Base-by-base conservation (phyloP, 2,329 filamentous ascomycete species). In the Cladosporium sp. region DNA sequence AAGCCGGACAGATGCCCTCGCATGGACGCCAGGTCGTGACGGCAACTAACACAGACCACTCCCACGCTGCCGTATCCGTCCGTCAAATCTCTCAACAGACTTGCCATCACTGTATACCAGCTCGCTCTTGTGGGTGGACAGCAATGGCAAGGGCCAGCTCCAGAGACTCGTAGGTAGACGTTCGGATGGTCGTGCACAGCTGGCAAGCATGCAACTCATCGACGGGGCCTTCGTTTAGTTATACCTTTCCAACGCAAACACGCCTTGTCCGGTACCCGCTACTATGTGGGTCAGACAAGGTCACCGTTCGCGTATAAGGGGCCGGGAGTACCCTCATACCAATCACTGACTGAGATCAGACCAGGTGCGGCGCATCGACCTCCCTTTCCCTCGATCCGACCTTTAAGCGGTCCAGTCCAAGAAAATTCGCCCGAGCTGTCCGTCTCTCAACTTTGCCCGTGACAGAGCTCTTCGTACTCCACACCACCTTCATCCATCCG, bases 361-460 rank as follows among this genome's bases (percentile, higher is more conserved):
- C 51, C 61, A 63, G 60, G 60, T 62, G 64, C 57, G 51, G 55
- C 59, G 64, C 54, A 63, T 61, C 57, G 52, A 64, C 61, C 64
- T 63, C 57, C 30, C 47, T 39, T 57, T 59, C 55, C 59, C 56
- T 62, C 58, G 51, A 43, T 47, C 65, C 65, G 64, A 61, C 51
- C 59, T 64, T 66, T 62, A 66, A 66, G 60, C 64, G 63, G 63
- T 56, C 57, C 60, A 56, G 60, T 58, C 60, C 60, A 65, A 62
- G 61, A 62, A 66, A 66, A 67, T 63, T 65, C 61, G 64, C 57
- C 61, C 51, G 57, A 51, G 63, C 49, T 51, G 49, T 50, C 57
- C 63, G 59, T 61, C 63, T 63, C 63, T 64, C 65, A 63, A 61
- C 64, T 64, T 66, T 64, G 61, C 64, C 65, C 65, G 65, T 66